These are phyloP conservation scores for Lactarius pseudohatsudake DNA, from an alignment of 768 basidiomycete species.

Conservation along the genomic window DNA sequence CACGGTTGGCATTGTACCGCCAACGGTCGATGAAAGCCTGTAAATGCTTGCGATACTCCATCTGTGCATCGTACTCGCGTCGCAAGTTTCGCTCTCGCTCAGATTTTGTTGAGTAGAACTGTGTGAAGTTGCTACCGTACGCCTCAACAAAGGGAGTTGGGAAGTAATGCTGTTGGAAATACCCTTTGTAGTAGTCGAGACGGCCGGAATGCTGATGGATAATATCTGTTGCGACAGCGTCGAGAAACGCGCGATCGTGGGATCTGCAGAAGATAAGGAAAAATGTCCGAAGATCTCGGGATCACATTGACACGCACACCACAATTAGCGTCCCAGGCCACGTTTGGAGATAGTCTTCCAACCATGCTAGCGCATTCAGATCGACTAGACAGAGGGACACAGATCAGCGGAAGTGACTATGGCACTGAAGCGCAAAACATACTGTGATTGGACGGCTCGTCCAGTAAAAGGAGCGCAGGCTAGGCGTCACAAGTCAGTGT, in stretches of 20 bases:
- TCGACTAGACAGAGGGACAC: constrained; percentile 56
- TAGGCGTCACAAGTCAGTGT: constrained; percentile 33
- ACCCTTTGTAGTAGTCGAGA: constrained; percentile 98
- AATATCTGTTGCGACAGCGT: constrained; percentile 97
- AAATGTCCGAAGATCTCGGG: not conserved
- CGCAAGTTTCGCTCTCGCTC: constrained; percentile 89
- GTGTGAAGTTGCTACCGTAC: constrained; percentile 81
- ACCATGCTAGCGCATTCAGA: constrained; percentile 95
- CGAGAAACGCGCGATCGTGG: constrained; percentile 97
- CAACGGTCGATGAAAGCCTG: constrained; percentile 98
- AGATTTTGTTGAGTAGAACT: constrained; percentile 98
- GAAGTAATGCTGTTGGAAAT: constrained; percentile 22
- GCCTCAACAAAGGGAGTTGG: constrained; percentile 11
- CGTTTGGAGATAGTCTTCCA: constrained; percentile 95
- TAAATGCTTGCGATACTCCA: constrained; percentile 91
- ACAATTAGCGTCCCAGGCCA: constrained; percentile 92
- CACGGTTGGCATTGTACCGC: constrained; percentile 96
- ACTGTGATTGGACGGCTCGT: constrained; percentile 98
- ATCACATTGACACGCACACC: constrained; percentile 57
- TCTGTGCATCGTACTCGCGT: constrained; percentile 95
- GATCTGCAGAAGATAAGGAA: constrained; percentile 50
- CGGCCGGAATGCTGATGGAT: constrained; percentile 93
- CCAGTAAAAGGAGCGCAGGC: constrained; percentile 76
- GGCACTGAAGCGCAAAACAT: constrained; percentile 9
- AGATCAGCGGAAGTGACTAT: constrained; percentile 14